Base-by-base conservation (phyloP, 306 rosid species). In the Cyamopsis tetragonoloba region DNA sequence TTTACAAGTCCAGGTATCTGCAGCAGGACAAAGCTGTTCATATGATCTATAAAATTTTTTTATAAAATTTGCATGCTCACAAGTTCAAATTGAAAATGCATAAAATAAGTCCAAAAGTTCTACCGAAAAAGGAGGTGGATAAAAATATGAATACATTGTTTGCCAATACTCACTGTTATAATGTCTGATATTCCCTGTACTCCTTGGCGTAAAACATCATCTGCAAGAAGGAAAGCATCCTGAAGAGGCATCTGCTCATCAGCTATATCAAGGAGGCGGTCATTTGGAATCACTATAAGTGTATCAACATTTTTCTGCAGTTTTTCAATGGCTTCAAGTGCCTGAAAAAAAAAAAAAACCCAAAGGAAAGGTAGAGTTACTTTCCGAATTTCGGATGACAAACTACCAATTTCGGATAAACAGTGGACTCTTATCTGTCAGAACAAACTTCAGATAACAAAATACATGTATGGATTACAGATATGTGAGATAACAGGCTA, bases 171-270 rank as follows among this genome's bases (percentile, higher is more conserved):
- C 75, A 90, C 99, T 4, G 92, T 95, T 77, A 95, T 90, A 54
- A 95, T 95, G 79, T 95, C 99, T 32, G 99, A 91, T 75, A 95
- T 95, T 79, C 99, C 99, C 79, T 93, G 99, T 6, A 93, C 99
- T 75, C 99, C 99, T 73, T 93, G 99, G 53, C 97, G 97, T 46
- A 93, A 82, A 66, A 93, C 99, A 79, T 93, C 99, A 77, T 93
- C 99, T 0, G 97, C 99, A 68, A 93, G 96, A 73, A 70, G 88
- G 75, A 93, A 93, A 73, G 99, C 99, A 77, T 90, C 99, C 70
- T 93, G 99, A 51, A 93, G 99, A 19, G 97, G 89, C 68, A 87
- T 93, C 73, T 93, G 99, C 81, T 90, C 99, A 71, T 90, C 97
- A 73, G 99, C 95, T 67, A 93, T 88, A 82, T 88, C 99, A 71